Percentiles rank a stretch among this genome's conserved stretches.
Evolutionary conservation across 306 rosid genomes (phyloP).

Genomic region (Vigna trinervia): DNA sequence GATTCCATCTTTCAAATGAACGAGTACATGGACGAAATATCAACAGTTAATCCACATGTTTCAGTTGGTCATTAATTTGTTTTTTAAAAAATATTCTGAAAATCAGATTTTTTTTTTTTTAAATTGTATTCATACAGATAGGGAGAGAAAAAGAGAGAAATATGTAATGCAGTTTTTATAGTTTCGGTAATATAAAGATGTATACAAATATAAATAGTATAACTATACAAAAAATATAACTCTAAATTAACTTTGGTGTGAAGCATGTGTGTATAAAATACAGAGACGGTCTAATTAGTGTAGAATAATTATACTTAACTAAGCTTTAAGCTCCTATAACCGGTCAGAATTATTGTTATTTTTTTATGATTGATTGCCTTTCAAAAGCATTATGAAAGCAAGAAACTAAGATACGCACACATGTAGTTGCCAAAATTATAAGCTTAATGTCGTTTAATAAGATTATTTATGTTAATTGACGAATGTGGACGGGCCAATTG

Average conservation of each 20-base stretch:
- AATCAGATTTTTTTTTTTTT: not conserved
- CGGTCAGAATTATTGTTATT: not conserved
- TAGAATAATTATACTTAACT: not conserved
- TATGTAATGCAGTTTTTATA: not conserved
- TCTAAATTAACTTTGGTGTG: not conserved
- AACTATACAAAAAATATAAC: not conserved
- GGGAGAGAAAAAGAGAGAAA: not conserved
- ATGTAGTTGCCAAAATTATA: constrained; percentile 12
- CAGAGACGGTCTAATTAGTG: not conserved
- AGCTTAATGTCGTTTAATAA: not conserved
- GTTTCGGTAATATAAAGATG: not conserved
- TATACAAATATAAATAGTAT: not conserved
- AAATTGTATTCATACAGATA: not conserved
- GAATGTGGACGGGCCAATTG: not conserved
- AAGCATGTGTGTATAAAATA: constrained; percentile 9
- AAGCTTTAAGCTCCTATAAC: not conserved
- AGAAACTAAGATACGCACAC: constrained; percentile 37
- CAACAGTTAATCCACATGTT: not conserved
- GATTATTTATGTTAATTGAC: constrained; percentile 4
- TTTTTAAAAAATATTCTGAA: not conserved
- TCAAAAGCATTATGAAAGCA: not conserved
- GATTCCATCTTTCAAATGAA: not conserved
- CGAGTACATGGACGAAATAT: not conserved
- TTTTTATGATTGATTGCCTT: not conserved
- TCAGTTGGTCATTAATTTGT: not conserved